phyloP scores from a whole-genome alignment of 2,329 filamentous ascomycete species.

The Clonostachys rhizophaga region DNA sequence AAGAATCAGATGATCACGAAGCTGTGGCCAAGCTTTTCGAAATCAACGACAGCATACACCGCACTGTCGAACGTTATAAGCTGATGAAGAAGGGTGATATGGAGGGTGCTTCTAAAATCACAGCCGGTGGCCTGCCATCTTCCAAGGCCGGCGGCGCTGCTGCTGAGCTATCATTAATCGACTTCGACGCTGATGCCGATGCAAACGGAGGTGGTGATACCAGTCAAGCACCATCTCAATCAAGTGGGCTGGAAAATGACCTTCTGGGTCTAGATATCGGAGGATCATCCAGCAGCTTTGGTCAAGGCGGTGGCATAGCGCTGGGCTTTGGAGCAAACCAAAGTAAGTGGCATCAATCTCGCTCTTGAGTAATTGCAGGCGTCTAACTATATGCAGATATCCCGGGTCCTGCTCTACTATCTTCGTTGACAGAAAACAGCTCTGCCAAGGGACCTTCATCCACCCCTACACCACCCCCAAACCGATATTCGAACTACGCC shows the following conservation, averaged over 20 bases:
- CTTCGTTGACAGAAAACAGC: conserved; percentile 57
- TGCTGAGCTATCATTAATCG: conserved; percentile 86
- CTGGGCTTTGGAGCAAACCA: conserved; percentile 71
- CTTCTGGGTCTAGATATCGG: conserved; percentile 82
- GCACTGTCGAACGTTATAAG: conserved; percentile 93
- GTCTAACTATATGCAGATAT: conserved; percentile 42
- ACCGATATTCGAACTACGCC: conserved; percentile 49
- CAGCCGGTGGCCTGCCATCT: conserved; percentile 61
- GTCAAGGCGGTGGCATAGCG: conserved; percentile 76
- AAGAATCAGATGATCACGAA: conserved; percentile 95
- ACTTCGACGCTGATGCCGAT: conserved; percentile 70
- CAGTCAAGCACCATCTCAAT: conserved; percentile 28
- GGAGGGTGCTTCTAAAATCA: conserved; percentile 77
- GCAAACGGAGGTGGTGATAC: conserved; percentile 38
- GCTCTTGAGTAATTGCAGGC: neutral
- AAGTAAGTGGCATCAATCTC: conserved; percentile 41
- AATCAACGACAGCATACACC: conserved; percentile 98
- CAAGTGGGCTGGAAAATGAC: conserved; percentile 79
- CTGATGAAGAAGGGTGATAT: conserved; percentile 93
- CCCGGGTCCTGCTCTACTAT: conserved; percentile 60
- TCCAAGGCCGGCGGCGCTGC: conserved; percentile 54
- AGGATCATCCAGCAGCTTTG: conserved; percentile 53
- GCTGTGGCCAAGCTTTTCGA: conserved; percentile 92
- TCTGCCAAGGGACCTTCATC: conserved; percentile 42
- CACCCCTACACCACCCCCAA: conserved; percentile 42